Conservation (phyloP, 2,329 filamentous ascomycete genomes). For the Botrytis squamosa region DNA sequence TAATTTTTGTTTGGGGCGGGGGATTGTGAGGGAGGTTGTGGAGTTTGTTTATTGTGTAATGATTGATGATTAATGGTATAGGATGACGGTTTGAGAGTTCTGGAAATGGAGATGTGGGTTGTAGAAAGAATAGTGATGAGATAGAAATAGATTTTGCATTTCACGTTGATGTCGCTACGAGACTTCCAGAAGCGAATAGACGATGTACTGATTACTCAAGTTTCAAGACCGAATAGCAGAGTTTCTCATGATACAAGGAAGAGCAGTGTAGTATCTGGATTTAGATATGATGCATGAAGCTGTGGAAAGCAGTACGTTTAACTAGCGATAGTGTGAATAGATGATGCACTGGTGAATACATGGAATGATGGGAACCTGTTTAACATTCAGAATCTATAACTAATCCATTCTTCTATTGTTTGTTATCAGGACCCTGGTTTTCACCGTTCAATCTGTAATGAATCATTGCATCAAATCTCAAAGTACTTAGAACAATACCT, state of each 20-base stretch:
- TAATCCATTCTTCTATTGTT: background rate
- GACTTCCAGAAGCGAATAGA: background rate
- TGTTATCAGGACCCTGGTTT: background rate
- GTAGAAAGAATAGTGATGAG: background rate
- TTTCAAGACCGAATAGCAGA: background rate
- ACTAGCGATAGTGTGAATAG: too few relatives aligned
- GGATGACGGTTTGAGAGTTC: background rate
- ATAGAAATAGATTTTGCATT: background rate
- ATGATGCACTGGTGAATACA: background rate
- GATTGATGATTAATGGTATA: too few relatives aligned
- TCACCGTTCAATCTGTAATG: background rate
- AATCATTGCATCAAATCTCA: background rate
- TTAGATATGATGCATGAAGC: too few relatives aligned
- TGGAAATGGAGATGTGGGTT: background rate
- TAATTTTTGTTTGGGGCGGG: too few relatives aligned
- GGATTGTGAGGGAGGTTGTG: background rate
- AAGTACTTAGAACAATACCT: background rate
- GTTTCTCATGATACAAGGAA: background rate
- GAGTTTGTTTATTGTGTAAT: background rate
- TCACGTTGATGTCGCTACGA: background rate
- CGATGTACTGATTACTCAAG: background rate
- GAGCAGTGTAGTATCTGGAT: background rate
- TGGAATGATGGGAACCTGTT: background rate
- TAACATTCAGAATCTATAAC: background rate
- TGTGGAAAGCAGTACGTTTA: background rate